A percentile compares a stretch with the other conserved stretches of the same genome.
These are phyloP conservation scores for Gastrolobium bilobum DNA, from an alignment of 306 rosid species.

Conservation along the genomic window DNA sequence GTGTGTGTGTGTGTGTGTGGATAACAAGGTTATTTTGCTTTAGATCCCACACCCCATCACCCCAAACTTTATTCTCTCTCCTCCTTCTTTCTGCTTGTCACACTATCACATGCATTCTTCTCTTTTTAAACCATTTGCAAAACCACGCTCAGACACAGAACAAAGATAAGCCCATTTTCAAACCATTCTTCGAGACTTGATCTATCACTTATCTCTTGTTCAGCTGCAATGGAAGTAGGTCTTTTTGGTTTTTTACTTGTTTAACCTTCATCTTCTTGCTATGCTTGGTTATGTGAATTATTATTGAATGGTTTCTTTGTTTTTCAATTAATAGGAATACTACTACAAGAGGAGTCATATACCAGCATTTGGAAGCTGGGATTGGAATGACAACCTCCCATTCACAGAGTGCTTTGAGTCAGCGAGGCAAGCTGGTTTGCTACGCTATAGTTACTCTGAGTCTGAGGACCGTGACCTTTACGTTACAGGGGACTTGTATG, in stretches of 20 bases:
- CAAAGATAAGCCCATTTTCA: constrained; percentile 31
- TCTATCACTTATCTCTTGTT: neutral
- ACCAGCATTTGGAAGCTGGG: constrained; percentile 96
- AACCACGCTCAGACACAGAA: constrained; percentile 48
- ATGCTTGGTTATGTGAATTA: neutral
- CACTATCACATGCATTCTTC: constrained; percentile 40
- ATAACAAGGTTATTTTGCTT: constrained; percentile 34
- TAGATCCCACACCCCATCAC: constrained; percentile 35
- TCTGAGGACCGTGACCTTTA: constrained; percentile 75
- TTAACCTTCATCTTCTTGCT: neutral
- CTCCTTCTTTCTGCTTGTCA: constrained; percentile 12
- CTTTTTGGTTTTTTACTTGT: neutral
- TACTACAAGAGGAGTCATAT: constrained; percentile 67
- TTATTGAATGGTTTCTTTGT: neutral
- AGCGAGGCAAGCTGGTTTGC: constrained; percentile 67
- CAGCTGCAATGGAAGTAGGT: constrained; percentile 58
- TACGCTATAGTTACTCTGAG: constrained; percentile 64
- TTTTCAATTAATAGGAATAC: constrained; percentile 59
- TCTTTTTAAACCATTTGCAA: constrained; percentile 53
- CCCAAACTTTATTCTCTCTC: constrained; percentile 42
- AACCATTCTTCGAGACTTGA: constrained; percentile 29
- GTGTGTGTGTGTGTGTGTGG: too few relatives aligned
- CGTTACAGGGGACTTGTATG: constrained; percentile 75
- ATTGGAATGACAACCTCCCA: constrained; percentile 85
- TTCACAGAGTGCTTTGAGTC: constrained; percentile 93